phyloP scores from a whole-genome alignment of 768 basidiomycete genomes.

The Leucocoprinus leucothites region DNA sequence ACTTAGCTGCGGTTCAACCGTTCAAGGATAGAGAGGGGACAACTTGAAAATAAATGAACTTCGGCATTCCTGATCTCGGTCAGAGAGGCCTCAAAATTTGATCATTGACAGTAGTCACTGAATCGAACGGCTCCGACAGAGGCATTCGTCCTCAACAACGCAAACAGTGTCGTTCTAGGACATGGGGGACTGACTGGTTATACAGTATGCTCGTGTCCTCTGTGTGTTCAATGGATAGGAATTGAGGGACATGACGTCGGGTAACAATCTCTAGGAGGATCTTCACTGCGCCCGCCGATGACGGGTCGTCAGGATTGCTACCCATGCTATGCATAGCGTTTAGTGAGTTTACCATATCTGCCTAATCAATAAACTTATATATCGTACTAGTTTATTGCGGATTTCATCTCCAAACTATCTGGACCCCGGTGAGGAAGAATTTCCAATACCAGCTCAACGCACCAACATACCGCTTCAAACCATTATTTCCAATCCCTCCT shows the following conservation, averaged over 20 bases:
- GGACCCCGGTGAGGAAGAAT: too few relatives aligned
- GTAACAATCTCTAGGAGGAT: constrained; percentile 68
- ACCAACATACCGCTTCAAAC: constrained; percentile 56
- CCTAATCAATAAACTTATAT: constrained; percentile 6
- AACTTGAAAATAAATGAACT: too few relatives aligned
- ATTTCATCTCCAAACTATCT: constrained; percentile 50
- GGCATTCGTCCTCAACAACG: too few relatives aligned
- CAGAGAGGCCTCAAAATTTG: too few relatives aligned
- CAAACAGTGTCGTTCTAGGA: constrained; percentile 50
- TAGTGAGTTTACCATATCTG: constrained; percentile 40
- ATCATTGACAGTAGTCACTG: too few relatives aligned
- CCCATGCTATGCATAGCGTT: constrained; percentile 62
- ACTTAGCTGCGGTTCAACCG: too few relatives aligned
- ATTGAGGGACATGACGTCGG: constrained; percentile 57
- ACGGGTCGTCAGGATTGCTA: constrained; percentile 64
- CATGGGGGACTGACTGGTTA: constrained; percentile 41
- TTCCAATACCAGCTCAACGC: constrained; percentile 18
- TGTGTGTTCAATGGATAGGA: constrained; percentile 74
- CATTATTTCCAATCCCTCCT: constrained; percentile 64
- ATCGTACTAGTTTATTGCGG: constrained; percentile 57
- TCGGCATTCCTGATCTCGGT: too few relatives aligned
- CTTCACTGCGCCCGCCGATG: constrained; percentile 72
- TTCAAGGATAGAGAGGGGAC: too few relatives aligned
- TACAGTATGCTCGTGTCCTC: constrained; percentile 47
- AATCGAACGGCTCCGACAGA: too few relatives aligned